Conservation (phyloP, 257 asterid genomes). For the Penstemon davidsonii region DNA sequence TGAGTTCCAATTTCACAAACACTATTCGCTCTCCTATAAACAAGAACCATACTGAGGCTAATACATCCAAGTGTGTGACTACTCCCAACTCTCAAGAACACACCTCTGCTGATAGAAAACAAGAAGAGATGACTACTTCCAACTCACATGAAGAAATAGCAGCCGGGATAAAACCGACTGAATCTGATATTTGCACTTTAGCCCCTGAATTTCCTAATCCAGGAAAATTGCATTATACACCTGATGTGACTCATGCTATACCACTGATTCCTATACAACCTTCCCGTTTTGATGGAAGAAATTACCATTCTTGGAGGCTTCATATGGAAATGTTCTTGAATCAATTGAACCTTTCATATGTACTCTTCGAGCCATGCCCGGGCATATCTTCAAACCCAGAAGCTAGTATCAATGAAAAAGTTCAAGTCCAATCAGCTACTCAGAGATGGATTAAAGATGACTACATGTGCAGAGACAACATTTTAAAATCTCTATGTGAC, state of each 20-base stretch:
- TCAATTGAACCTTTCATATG: slow-evolving; percentile 46
- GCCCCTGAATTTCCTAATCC: slow-evolving; percentile 32
- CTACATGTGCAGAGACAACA: slow-evolving; percentile 55
- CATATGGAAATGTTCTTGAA: slow-evolving; percentile 57
- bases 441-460: slow-evolving; percentile 64
- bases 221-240: not conserved
- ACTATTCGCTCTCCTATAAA: slow-evolving; percentile 25
- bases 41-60: slow-evolving; percentile 8
- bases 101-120: slow-evolving; percentile 2
- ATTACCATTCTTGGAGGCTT: slow-evolving; percentile 60
- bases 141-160: not conserved
- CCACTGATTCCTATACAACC: slow-evolving; percentile 51
- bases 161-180: slow-evolving; percentile 25
- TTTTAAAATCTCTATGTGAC: slow-evolving; percentile 61
- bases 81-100: not conserved
- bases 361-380: too few species aligned
- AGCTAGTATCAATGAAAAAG: slow-evolving; percentile 39
- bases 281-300: slow-evolving; percentile 57
- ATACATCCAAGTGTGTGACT: too few species aligned
- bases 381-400: slow-evolving; percentile 26
- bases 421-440: slow-evolving; percentile 29
- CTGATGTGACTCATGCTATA: slow-evolving; percentile 19
- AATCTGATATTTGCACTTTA: slow-evolving; percentile 17
- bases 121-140: not conserved
- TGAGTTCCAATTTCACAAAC: slow-evolving; percentile 25